phyloP scores from a whole-genome alignment of 2,329 filamentous ascomycete genomes.

The Cryphonectria carpinicola region DNA sequence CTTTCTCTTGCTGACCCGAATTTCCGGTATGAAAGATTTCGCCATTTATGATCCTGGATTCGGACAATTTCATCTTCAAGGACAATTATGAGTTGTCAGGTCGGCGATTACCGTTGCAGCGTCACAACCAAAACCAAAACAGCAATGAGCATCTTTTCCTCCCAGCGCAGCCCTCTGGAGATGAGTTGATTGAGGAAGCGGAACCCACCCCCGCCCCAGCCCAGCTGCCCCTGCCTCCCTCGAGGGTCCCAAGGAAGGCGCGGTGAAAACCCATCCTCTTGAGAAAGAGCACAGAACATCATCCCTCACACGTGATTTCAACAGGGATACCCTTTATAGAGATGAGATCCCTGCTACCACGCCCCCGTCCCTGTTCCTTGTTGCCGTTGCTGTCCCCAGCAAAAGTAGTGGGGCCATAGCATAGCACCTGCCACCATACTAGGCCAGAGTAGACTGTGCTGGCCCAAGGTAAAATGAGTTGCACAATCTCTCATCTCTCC shows the following conservation, averaged over 20 bases:
- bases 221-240: neutral
- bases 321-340: neutral
- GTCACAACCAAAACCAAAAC: neutral
- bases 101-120: constrained; percentile 2
- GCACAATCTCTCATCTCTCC: neutral
- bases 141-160: neutral
- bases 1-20: neutral
- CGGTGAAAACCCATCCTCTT: neutral
- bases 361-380: neutral
- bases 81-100: neutral
- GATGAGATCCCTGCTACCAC: neutral
- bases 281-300: neutral
- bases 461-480: neutral
- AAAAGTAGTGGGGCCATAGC: neutral
- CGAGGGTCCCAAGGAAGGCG: neutral
- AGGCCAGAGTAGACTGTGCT: neutral
- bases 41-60: neutral
- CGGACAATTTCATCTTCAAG: neutral
- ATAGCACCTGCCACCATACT: neutral
- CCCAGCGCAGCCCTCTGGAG: neutral
- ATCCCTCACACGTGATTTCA: constrained; percentile 5
- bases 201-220: neutral
- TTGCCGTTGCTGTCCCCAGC: neutral
- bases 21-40: neutral
- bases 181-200: neutral